Evolutionary conservation across 345 rosid species (phyloP).

Genomic region (Streptanthus diversifolius): DNA sequence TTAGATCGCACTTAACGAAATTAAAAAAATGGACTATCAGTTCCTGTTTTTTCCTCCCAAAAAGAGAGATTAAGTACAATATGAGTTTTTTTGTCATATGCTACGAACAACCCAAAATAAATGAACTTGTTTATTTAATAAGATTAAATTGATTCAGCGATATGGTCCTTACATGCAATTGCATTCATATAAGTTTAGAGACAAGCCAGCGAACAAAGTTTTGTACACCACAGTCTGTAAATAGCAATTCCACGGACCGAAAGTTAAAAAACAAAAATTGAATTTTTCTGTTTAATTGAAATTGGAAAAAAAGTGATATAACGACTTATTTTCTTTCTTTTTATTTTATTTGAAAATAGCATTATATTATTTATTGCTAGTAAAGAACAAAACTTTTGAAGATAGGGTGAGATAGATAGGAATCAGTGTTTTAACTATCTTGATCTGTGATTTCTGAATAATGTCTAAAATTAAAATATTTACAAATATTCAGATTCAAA

Average conservation of each 20-base stretch:
- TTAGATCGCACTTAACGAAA: neutral
- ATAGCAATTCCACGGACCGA: slow-evolving; percentile 25
- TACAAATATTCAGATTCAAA: no score
- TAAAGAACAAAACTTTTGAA: neutral
- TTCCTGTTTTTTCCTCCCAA: neutral
- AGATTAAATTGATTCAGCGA: slow-evolving; percentile 13
- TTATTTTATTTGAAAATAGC: no score
- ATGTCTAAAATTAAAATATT: no score
- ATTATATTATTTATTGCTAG: neutral
- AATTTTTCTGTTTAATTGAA: neutral
- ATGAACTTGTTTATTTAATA: neutral
- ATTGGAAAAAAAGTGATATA: neutral
- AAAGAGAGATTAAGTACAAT: neutral
- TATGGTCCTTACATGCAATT: slow-evolving; percentile 31
- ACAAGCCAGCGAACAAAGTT: slow-evolving; percentile 29
- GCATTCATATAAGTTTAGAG: slow-evolving; percentile 20
- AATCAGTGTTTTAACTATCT: no score
- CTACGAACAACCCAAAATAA: slow-evolving; percentile 9
- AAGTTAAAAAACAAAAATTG: neutral
- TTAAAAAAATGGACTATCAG: neutral
- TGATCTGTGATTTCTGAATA: no score
- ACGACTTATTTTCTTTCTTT: neutral
- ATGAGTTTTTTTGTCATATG: slow-evolving; percentile 2
- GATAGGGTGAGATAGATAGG: no score
- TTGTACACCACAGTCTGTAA: slow-evolving; percentile 30